These are phyloP conservation scores for Senecio squalidus DNA, from an alignment of 140 eudicot genomes.

Conservation along the genomic window DNA sequence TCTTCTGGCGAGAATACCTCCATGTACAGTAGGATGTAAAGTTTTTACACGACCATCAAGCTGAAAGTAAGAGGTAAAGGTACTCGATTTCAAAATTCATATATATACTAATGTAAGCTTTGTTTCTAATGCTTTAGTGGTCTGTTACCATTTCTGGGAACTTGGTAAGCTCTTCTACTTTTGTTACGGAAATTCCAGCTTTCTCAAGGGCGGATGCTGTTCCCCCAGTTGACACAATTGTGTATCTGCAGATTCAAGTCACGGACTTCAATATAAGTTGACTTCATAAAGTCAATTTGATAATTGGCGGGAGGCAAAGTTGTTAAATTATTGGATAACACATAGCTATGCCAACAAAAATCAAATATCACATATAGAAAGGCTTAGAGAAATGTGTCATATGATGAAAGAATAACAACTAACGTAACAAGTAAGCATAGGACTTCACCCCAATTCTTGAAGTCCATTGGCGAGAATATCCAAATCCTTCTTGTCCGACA, in stretches of 20 bases:
- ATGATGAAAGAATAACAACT: not conserved
- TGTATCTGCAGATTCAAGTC: constrained; percentile 43
- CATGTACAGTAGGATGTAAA: constrained; percentile 88
- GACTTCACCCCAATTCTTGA: constrained; percentile 74
- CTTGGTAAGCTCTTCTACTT: constrained; percentile 82
- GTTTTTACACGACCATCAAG: constrained; percentile 99
- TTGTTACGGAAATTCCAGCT: constrained; percentile 77
- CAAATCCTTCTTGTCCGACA: constrained; percentile 83
- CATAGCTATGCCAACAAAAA: not conserved
- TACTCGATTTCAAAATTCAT: not conserved
- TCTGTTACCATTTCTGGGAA: constrained; percentile 87
- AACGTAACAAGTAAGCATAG: not conserved
- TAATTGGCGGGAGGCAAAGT: not conserved
- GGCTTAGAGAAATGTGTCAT: not conserved
- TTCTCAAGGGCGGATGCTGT: constrained; percentile 82
- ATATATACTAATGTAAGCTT: constrained; percentile 5
- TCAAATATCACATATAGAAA: not conserved
- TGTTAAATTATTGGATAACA: not conserved
- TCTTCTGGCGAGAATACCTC: constrained; percentile 97
- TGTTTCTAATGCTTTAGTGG: constrained; percentile 1
- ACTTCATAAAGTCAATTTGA: not conserved
- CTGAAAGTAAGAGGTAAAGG: constrained; percentile 27
- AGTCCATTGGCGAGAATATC: constrained; percentile 75
- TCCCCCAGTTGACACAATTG: constrained; percentile 96
- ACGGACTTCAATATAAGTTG: not conserved